Base-by-base conservation (phyloP, 495 filamentous ascomycete species). In the Trichoderma orchidacearum region DNA sequence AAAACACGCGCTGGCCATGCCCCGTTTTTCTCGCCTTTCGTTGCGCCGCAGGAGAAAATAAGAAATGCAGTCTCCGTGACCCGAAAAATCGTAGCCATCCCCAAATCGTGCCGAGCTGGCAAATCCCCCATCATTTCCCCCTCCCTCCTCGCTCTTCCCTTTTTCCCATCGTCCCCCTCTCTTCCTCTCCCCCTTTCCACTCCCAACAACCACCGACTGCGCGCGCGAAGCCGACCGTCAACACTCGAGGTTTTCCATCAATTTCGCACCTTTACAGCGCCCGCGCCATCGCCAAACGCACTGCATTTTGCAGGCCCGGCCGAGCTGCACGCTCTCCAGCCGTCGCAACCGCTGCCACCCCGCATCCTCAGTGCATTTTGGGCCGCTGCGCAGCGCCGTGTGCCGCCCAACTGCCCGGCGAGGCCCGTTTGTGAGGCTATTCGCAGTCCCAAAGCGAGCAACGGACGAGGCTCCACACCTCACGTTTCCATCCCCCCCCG, bases 201-300 rank as follows among this genome's bases (percentile, higher is more conserved):
- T 56, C 63, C 55, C 66, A 69, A 71, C 83, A 74, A 76, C 71
- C 69, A 75, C 56, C 76, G 72, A 58, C 69, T 72, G 11, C 12
- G 21, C 29, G 17, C 30, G 53, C 53, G 34, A 56, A 38, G 13
- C 23, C 32, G 12, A 9, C 32, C 5, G 6, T 27, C 23, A 5
- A 21, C n/a, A 6, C n/a, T 3, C 9, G n/a, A 35, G 7, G 1
- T 34, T 71, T 74, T 56, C 70, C 76, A 70, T 78, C 79, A 38
- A 75, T 62, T 67, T 73, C 65, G 58, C 60, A 57, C 51, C 62
- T 57, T 59, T 58, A 54, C 53, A 57, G 59, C 31, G 57, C 35
- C 34, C 57, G 63, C 65, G 61, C 38, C 63, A 66, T 69, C 61
- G 45, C 41, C 35, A 56, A 9, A 51, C n/a, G 8, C 41, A 32